Conservation (phyloP, 345 rosid genomes). For the Euphorbia tirucalli region DNA sequence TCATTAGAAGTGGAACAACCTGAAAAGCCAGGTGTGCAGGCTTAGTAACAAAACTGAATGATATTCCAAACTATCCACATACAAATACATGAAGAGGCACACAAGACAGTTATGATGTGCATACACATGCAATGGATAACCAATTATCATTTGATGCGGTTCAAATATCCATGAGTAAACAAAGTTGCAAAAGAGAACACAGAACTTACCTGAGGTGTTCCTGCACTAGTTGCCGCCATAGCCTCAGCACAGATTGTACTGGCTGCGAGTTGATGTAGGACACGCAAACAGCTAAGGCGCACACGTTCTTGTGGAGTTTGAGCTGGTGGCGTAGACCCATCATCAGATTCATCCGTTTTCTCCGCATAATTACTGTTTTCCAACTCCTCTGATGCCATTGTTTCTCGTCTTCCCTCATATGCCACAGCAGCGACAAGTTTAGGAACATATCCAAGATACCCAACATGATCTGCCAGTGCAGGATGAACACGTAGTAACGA, state of each 20-base stretch:
- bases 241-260: conserved; percentile 98
- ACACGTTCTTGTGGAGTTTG: conserved; percentile 97
- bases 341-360: conserved; percentile 48
- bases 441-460: conserved; percentile 97
- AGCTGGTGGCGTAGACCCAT: conserved; percentile 46
- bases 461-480: conserved; percentile 95
- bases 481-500: conserved; percentile 97
- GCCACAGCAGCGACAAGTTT: conserved; percentile 98
- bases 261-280: conserved; percentile 96
- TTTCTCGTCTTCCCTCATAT: conserved; percentile 84
- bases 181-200: not conserved
- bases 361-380: conserved; percentile 48
- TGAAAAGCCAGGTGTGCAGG: conserved; percentile 19
- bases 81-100: not conserved
- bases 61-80: not conserved
- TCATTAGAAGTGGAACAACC: conserved; percentile 99
- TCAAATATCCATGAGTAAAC: not conserved
- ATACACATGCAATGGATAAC: not conserved
- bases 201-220: conserved; percentile 75
- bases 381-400: conserved; percentile 74
- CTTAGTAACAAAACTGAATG: not conserved
- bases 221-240: conserved; percentile 98
- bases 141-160: not conserved
- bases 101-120: not conserved
- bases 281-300: conserved; percentile 97